Percentiles rank a stretch among this genome's conserved stretches.
Evolutionary conservation across 139 green algal species (phyloP).

Genomic region (Chlamydomonas sphaeroides): DNA sequence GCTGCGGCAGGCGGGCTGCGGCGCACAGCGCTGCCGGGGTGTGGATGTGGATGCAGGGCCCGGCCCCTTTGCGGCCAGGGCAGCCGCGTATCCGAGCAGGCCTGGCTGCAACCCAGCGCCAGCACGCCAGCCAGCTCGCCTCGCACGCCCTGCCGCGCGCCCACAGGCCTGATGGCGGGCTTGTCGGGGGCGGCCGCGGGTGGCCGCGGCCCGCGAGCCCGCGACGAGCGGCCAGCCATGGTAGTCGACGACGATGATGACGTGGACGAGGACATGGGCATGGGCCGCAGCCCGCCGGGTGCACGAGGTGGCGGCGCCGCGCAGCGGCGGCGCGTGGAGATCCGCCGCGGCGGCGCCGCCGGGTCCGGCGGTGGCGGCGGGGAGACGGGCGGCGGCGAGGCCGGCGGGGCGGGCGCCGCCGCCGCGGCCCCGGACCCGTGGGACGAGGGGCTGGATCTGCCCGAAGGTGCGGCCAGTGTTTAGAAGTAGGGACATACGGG

Average conservation of each 20-base stretch:
- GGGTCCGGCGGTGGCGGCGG: not conserved
- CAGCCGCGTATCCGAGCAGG: too few relatives aligned
- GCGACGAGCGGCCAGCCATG: not conserved
- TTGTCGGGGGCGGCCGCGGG: not conserved
- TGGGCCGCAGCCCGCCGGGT: too few relatives aligned
- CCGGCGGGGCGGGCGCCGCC: not conserved
- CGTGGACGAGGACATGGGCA: not conserved
- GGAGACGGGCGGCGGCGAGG: not conserved
- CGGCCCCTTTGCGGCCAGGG: too few relatives aligned
- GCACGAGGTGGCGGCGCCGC: not conserved
- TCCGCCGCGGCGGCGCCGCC: not conserved
- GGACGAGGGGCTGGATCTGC: constrained; percentile 16
- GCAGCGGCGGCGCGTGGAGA: not conserved
- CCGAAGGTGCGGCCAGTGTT: constrained; percentile 2
- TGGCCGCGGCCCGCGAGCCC: not conserved
- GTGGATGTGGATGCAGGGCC: too few relatives aligned
- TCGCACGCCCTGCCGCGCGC: too few relatives aligned
- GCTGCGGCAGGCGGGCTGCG: too few relatives aligned
- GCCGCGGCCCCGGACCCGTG: not conserved
- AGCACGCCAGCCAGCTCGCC: too few relatives aligned
- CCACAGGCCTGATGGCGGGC: too few relatives aligned
- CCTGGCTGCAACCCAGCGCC: too few relatives aligned
- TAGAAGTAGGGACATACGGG: not conserved
- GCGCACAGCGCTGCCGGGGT: too few relatives aligned
- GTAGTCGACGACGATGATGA: not conserved